These are phyloP conservation scores for Saxispiralis lemnorum DNA, from an alignment of 495 filamentous ascomycete genomes.

Conservation along the genomic window DNA sequence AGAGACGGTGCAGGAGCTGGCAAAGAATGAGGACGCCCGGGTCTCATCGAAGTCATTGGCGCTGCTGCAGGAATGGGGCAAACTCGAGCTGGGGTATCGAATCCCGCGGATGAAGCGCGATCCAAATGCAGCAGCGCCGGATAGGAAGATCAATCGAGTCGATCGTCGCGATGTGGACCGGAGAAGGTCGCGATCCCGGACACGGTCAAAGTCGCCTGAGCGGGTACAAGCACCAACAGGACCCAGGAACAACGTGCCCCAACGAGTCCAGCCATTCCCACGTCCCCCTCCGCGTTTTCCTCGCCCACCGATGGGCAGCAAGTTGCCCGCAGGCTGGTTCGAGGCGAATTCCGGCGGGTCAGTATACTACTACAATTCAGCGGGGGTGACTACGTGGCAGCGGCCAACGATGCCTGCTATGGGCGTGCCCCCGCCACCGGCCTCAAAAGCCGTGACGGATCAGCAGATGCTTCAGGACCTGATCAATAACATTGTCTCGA, in stretches of 20 bases:
- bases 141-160: constrained; percentile 46
- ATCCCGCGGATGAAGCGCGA: constrained; percentile 70
- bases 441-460: constrained; percentile 46
- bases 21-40: constrained; percentile 42
- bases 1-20: constrained; percentile 54
- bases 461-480: constrained; percentile 61
- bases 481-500: constrained; percentile 63
- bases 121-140: constrained; percentile 31
- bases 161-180: constrained; percentile 33
- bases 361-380: constrained; percentile 64
- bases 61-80: constrained; percentile 72
- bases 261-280: constrained; percentile 40
- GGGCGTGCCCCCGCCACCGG: constrained; percentile 37
- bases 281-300: constrained; percentile 32
- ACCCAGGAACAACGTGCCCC: constrained; percentile 45
- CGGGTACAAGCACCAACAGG: constrained; percentile 43
- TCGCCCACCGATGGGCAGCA: constrained; percentile 35
- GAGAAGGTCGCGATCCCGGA: constrained; percentile 35
- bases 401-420: constrained; percentile 48
- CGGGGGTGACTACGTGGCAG: constrained; percentile 61
- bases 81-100: constrained; percentile 78
- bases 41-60: constrained; percentile 52
- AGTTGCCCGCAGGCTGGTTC: constrained; percentile 68
- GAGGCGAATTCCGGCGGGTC: constrained; percentile 46
- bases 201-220: constrained; percentile 35